Evolutionary conservation across 2,329 filamentous ascomycete genomes (phyloP).

Genomic region (Incumbomyces lentus): DNA sequence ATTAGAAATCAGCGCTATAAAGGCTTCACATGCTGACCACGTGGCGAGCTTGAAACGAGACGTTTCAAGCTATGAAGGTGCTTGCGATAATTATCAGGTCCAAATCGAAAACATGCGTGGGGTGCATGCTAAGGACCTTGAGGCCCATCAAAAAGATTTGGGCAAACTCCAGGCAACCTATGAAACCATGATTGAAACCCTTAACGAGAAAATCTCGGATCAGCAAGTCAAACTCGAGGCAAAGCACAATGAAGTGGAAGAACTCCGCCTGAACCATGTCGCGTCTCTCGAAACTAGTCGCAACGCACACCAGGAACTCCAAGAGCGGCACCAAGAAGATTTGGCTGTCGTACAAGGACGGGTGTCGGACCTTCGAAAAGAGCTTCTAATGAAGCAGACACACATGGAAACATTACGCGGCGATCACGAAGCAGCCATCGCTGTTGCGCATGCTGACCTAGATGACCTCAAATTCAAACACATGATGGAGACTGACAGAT

Average conservation of each 20-base stretch:
- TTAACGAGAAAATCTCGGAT: background rate
- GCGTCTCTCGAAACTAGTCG: background rate
- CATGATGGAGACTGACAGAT: background rate
- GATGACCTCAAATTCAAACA: background rate
- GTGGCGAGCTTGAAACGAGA: background rate
- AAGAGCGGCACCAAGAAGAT: background rate
- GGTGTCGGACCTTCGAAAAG: background rate
- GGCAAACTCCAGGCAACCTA: background rate
- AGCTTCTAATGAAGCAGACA: background rate
- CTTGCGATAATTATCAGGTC: background rate
- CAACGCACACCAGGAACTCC: background rate
- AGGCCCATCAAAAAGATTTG: background rate
- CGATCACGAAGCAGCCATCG: background rate
- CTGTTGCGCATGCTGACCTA: background rate
- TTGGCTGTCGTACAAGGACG: background rate
- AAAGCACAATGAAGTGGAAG: slow-evolving; percentile 1
- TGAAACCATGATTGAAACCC: background rate
- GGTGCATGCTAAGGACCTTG: background rate
- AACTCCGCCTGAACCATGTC: background rate
- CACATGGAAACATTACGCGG: background rate
- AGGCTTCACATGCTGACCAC: background rate
- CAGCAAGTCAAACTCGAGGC: background rate
- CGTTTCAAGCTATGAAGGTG: background rate
- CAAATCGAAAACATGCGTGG: background rate
- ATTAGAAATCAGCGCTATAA: background rate